Evolutionary conservation across 208 protist species (phyloP).

Genomic region (Leishmania tropica): DNA sequence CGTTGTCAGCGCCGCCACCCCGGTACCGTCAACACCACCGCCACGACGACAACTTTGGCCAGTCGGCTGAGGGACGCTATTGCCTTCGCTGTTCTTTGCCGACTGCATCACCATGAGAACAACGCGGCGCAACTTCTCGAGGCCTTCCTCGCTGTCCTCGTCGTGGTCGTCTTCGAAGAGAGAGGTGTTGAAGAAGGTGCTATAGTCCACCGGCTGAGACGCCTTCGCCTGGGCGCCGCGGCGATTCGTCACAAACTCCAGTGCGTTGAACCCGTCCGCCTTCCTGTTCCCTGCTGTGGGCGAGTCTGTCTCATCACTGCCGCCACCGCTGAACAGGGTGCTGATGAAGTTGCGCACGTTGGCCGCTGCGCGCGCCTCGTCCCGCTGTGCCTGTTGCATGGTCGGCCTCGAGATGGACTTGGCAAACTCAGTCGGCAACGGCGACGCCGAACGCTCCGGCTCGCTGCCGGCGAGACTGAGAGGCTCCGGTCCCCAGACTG

Average conservation of each 20-base stretch:
- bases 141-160: slow-evolving; percentile 40
- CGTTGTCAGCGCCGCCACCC: not conserved
- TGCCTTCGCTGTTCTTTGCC: slow-evolving; percentile 25
- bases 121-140: slow-evolving; percentile 41
- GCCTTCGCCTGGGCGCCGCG: slow-evolving; percentile 14
- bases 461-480: not conserved
- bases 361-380: slow-evolving; percentile 23
- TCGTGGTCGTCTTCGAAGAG: slow-evolving; percentile 49
- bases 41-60: slow-evolving; percentile 20
- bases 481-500: not conserved
- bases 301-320: slow-evolving; percentile 6
- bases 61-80: slow-evolving; percentile 15
- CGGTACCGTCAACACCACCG: not conserved
- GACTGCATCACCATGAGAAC: slow-evolving; percentile 45
- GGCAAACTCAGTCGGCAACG: slow-evolving; percentile 22
- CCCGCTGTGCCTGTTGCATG: slow-evolving; percentile 18
- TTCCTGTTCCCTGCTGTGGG: slow-evolving; percentile 11
- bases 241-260: slow-evolving; percentile 38
- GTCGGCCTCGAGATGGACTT: slow-evolving; percentile 30
- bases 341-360: slow-evolving; percentile 43
- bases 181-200: slow-evolving; percentile 35
- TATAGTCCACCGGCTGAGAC: slow-evolving; percentile 32
- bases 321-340: slow-evolving; percentile 31
- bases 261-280: slow-evolving; percentile 35
- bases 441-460: not conserved